These are phyloP conservation scores for Ophiocordyceps camponoti-rufipedis DNA, from an alignment of 2,329 filamentous ascomycete species.

Conservation along the genomic window DNA sequence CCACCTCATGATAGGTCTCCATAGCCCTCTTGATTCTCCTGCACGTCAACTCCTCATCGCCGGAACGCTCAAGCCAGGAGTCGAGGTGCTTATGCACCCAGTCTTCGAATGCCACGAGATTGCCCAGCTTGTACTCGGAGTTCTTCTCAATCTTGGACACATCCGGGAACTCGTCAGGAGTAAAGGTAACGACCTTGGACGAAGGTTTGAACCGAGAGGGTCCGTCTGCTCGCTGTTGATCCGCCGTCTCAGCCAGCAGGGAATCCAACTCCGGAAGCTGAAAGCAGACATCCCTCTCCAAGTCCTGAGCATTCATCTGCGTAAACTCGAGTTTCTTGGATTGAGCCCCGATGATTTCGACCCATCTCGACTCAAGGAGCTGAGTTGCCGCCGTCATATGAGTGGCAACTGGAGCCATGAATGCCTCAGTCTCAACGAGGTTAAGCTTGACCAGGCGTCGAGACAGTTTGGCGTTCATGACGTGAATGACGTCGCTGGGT, in stretches of 20 bases:
- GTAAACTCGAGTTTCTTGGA: not conserved
- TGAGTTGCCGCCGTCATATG: not conserved
- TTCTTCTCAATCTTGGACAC: not conserved
- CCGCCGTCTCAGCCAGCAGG: not conserved
- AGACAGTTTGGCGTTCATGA: slow-evolving; percentile 25
- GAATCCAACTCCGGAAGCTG: not conserved
- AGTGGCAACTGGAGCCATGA: slow-evolving; percentile 1
- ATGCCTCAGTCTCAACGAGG: not conserved
- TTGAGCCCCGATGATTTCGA: not conserved
- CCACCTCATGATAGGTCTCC: slow-evolving; percentile 13
- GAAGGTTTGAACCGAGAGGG: not conserved
- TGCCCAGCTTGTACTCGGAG: not conserved
- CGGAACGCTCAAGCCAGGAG: slow-evolving; percentile 15
- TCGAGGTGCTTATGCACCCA: slow-evolving; percentile 26
- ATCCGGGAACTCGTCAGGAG: not conserved
- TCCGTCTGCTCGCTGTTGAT: not conserved
- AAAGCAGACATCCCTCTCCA: not conserved
- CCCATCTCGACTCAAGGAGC: not conserved
- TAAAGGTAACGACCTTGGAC: not conserved
- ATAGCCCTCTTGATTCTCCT: slow-evolving; percentile 12
- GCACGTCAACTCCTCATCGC: slow-evolving; percentile 8
- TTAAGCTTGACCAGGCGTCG: slow-evolving; percentile 22
- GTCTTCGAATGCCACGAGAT: slow-evolving; percentile 22
- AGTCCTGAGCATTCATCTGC: not conserved
- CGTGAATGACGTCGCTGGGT: slow-evolving; percentile 12